Evolutionary conservation across 495 filamentous ascomycete genomes (phyloP), one percentile per base, ranked within the genome.

Genomic region (Hypoxylon fuscum): DNA sequence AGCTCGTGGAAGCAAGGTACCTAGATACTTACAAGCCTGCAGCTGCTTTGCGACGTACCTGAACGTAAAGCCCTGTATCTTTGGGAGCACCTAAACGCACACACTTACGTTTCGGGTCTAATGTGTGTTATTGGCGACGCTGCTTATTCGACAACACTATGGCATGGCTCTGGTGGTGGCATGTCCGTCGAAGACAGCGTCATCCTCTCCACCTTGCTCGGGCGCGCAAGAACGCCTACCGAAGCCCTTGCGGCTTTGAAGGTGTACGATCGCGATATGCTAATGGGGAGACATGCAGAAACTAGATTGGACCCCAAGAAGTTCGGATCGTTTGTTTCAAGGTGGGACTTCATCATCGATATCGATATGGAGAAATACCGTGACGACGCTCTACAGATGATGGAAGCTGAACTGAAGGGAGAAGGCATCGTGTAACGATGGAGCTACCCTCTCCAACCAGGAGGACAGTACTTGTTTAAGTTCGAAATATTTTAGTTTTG

Each of bases 121-220:
- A 41, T 70, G 0, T 69, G 70, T 9, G 42, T 80, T 12, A 69
- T 76, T 22, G 78, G 77, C 31, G 76, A 81, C 40, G 76, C 77
- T 1, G 77, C 77, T 0, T 77, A 81, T 55, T 72, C 77, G 2
- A 74, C 72, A 42, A 59, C 69, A 0, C 74, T 70, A 0, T n/a
- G 64, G 46, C 73, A 78, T 21, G 77, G 69, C 10, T 68, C 70
- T 5, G 76, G 74, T 10, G 75, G 70, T 1, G 67, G 60, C 14
- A 76, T 76, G 50, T 70, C 74, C 2, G 65, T 77, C 22, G 76
- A 79, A 57, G 75, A 77, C 50, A 75, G 66, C 0, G 58, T 69
- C 5, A 55, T 77, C 21, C 61, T 79, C 0, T 66, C 70, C 1
- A 58, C 59, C 0, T 46, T 74, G 2, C 58, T 74, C 4, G 50